Base-by-base conservation (phyloP, 805 yeast genomes). In the Suhomyces vadensis region DNA sequence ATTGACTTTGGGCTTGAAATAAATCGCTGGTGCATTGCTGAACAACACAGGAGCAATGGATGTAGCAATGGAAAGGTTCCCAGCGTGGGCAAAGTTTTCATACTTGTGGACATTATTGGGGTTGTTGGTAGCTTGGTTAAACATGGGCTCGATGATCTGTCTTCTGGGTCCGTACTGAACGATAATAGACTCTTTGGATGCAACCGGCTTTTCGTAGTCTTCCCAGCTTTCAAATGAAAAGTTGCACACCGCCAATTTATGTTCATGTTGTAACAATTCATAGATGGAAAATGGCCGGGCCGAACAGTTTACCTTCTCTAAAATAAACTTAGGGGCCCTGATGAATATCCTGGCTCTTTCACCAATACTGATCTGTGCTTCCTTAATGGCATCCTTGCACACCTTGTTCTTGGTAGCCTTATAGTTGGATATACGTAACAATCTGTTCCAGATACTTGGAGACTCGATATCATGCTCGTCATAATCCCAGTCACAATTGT, bases 141-240 rank as follows among this genome's bases (percentile, higher is more conserved):
- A 92, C 23, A 87, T 57, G 11, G 99, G 99, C 43, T 82, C 74
- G 41, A 92, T 85, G 10, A 79, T 75, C 61, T 87, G 82, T 57
- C 99, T 79, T 65, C 98, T 83, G 42, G 92, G 87, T 20, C 99
- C 99, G 60, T 90, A 91, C 67, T 94, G 98, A 11, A 87, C 92
- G 42, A 91, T 71, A 52, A 94, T 71, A 23, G 82, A 66, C 37
- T 87, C 95, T 54, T 85, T 84, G n/a, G 95, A 80, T 38, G 90
- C 85, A 45, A 94, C 77, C 24, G 98, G 95, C 42, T 80, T 78
- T 38, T 86, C 91, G 56, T 83, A 88, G 52, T 86, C 95, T 65
- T 92, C 95, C 91, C 97, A 90, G 23, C 94, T 77, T 54, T 85
- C 82, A 49, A 89, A 78, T 6, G 92, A 78, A 58, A 88, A 83